Percentiles rank a stretch among this genome's conserved stretches.
These are phyloP conservation scores for Chlamydomonas schloesseri DNA, from an alignment of 139 green algal species.

Conservation along the genomic window DNA sequence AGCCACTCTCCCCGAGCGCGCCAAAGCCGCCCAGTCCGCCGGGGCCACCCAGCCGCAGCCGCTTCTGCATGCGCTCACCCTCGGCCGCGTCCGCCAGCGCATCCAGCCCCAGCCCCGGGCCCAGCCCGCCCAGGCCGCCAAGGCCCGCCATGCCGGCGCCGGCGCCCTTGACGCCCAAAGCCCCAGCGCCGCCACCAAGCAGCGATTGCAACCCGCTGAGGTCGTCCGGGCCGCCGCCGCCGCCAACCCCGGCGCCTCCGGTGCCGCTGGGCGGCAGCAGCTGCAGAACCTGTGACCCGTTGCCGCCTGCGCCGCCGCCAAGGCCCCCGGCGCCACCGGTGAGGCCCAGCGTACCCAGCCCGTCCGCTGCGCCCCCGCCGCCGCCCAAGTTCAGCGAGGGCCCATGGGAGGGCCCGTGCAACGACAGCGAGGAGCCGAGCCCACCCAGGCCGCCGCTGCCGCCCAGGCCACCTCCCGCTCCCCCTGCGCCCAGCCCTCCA, in stretches of 20 bases:
- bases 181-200: background rate
- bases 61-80: constrained; percentile 28
- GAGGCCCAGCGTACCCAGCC: background rate
- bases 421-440: too few relatives aligned
- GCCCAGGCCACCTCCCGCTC: background rate
- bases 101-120: constrained; percentile 3
- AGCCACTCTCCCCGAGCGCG: constrained; percentile 1
- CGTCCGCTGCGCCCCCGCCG: too few relatives aligned
- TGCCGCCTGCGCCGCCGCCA: background rate
- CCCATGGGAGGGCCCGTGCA: background rate
- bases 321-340: background rate
- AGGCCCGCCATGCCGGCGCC: background rate
- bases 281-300: background rate
- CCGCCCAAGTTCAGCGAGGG: background rate
- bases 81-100: constrained; percentile 28
- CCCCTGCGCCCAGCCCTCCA: background rate
- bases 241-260: background rate
- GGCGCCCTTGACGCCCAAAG: background rate
- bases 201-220: constrained; percentile 3
- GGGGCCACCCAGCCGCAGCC: background rate
- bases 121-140: background rate
- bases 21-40: background rate
- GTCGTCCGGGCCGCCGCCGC: background rate
- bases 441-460: background rate
- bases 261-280: background rate